Evolutionary conservation across 176 grass and related monocot genomes (phyloP), one percentile per base, ranked within the genome.

Genomic region (Cenchrus purpureus): DNA sequence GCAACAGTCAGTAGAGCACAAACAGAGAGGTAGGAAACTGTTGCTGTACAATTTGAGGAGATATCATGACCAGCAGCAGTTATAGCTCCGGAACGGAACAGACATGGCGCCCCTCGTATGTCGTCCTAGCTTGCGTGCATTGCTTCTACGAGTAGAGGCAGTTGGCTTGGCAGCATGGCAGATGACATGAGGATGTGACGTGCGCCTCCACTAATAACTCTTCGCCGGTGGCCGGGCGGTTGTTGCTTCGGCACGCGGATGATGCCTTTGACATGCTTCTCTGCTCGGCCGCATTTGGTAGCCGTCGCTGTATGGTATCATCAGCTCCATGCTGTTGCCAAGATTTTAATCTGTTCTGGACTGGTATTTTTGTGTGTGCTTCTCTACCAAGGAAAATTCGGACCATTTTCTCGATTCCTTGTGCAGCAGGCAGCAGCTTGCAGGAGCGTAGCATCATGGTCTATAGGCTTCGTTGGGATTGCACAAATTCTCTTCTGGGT

Each of bases 171-270:
- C 73, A 34, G 71, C 58, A 54, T 55, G 71, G 70, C 32, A 28
- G 52, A 16, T 84, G 70, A 74, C 82, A 74, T 53, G 70, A 74
- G 28, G 22, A 15, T 54, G 31, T 84, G 81, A 83, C 81, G 63
- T 14, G 17, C 17, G 14, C 12, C 12, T 64, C 54, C n/a, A 22
- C 56, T 61, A 7, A 62, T 40, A 40, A 40, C 68, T 73, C 69
- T 14, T 11, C 2, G 55, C 19, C 54, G 16, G 54, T 32, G 31
- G 54, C 15, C 6, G 45, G 53, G 53, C 25, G 81, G 81, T 63
- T 10, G 57, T 65, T 83, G 45, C 57, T 53, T 65, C 19, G 19
- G 58, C 56, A 14, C 4, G 62, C 25, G 44, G 37, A 4, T 4
- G 12, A 57, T 42, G 65, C 55, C 50, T 48, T 70, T 70, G 65